Base-by-base conservation (phyloP, 2,329 filamentous ascomycete species). In the Diplocarpon mali region DNA sequence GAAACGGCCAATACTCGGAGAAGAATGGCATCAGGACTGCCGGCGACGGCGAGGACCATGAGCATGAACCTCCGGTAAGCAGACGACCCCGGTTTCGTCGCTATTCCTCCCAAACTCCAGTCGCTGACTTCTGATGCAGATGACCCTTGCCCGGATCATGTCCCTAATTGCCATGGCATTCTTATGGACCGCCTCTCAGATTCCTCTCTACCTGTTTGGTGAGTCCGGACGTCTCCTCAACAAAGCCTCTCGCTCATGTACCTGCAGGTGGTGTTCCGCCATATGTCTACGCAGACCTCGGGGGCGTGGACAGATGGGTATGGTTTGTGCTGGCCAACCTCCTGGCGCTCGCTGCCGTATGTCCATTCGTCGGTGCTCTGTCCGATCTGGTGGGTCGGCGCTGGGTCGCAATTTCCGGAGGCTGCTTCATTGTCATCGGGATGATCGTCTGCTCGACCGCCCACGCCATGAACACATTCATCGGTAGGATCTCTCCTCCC, bases 331-430 rank as follows among this genome's bases (percentile, higher is more conserved):
- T 68, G 2, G 67, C 64, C 14, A 72, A 78, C 51, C 63, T 78
- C 3, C 68, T 78, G 14, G 67, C 72, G 2, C 68, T 72, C 38
- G 74, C 74, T 2, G 72, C 70, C 4, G 62, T 78, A 2, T 76
- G 73, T 47, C 75, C 75, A 7, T 79, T 85, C 53, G 80, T 85
- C 2, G 81, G 81, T 11, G 72, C 75, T 1, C 60, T 83, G 1
- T 80, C 77, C 1, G 78, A 83, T 64, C 63, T 82, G 6, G 63
- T 81, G 36, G 78, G 78, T 42, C 72, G 79, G 48, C 69, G 76
- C 48, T 75, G 70, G 56, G 75, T 81, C 37, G 76, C 67, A 14
- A 52, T 80, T 20, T 61, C 69, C 2, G 79, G 79, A 7, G 70
- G 69, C 11, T 48, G 62, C 1, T 64, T 76, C 35, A 64, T 81